Base-by-base conservation (phyloP, 1,284 basidiomycete genomes). In the Pseudozyma pruni region DNA sequence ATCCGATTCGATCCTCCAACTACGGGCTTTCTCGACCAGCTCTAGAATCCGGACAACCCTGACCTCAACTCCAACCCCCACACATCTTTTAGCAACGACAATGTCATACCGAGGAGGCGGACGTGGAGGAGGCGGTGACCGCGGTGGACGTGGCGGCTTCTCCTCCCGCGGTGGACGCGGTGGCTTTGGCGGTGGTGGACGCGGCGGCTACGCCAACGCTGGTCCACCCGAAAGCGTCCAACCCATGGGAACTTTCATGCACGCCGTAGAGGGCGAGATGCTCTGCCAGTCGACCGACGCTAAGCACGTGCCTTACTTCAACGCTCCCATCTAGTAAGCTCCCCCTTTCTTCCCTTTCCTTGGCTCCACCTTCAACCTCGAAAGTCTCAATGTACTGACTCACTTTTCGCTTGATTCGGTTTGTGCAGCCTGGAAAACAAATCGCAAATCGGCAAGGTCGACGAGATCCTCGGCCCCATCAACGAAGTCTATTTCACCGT, bases 201-300 rank as follows among this genome's bases (percentile, higher is more conserved):
- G 60, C 13, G 75, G 75, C 25, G 78, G 78, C 10, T 72, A 62
- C 34, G 60, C 66, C 39, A 69, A 73, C 56, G 66, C 66, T 34
- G 80, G 80, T 7, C 80, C 80, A 29, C 80, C 80, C 13, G 80
- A 80, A 37, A 57, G 58, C n/a, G 79, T 82, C 13, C 75, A 78
- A 35, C 77, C 78, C 40, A 81, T 82, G 63, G 80, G 80, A 25
- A 59, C 73, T 34, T 81, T 82, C 57, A 54, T 78, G 42, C 80
- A 98, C 83, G 91, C 94, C 19, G 94, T 97, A 44, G 96, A 99
- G 85, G 92, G 93, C 67, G 95, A 99, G 83, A 98, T 99, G 95
- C 86, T 98, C 55, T 99, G 96, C 84, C 86, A 90, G 10, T 93
- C 93, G 11, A 85, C 89, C 33, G 88, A 93, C 82, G 85, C 66